Base-by-base conservation (phyloP, 2,329 filamentous ascomycete genomes). In the Elsinoe fawcettii region DNA sequence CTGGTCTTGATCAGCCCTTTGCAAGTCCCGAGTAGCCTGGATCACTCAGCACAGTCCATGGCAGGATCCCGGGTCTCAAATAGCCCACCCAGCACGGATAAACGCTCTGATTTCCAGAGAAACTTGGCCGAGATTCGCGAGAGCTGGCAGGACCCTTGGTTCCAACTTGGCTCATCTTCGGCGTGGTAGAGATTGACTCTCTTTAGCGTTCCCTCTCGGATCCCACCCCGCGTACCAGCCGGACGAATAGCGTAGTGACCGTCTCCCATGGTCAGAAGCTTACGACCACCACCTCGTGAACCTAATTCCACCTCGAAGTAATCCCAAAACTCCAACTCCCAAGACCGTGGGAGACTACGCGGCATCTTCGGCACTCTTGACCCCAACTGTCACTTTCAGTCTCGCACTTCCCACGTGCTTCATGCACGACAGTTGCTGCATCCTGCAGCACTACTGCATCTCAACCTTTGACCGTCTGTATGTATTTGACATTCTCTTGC, bases 351-450 rank as follows among this genome's bases (percentile, higher is more conserved):
- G 30, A 5, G 11, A 16, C 2, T 23, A 20, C n/a, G 14, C 49
- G 49, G 49, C 49, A 36, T 53, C 30, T 14, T 53, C 49, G 49
- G 49, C 49, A 53, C 12, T 53, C 49, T 36, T 53, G 14, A 37
- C 49, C 49, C 49, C 49, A 37, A 37, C 27, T 53, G 49, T 53
- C 49, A 53, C 11, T 37, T 39, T 53, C 39, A 53, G 49, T 18
- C 25, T 39, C 32, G 8, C 18, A 37, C 49, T 25, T 53, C 32
- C 49, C 49, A 53, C 49, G 49, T 46, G 39, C 41, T 36, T 43
- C 27, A 56, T 56, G 54, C 54, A 56, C 54, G 54, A 56, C 54
- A 56, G 54, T 56, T 56, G 46, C 53, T 56, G 54, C 54, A 56
- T 56, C 54, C 54, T 56, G 54, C 54, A 22, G 16, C 49, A 34